These are phyloP conservation scores for Multifurca ochricompacta DNA, from an alignment of 768 basidiomycete genomes.

Conservation along the genomic window DNA sequence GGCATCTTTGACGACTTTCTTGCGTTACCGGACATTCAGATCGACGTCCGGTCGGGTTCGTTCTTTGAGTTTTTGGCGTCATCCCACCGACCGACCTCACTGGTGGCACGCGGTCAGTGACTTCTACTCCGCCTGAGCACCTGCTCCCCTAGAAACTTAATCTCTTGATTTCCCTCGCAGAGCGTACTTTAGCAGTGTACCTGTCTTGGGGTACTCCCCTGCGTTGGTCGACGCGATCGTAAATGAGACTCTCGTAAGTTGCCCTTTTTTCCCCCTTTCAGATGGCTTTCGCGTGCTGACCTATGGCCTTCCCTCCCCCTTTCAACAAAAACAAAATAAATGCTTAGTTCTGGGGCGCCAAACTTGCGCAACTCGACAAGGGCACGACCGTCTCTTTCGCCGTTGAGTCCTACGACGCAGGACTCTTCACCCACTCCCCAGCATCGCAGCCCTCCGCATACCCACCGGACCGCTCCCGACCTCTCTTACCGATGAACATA, in stretches of 20 bases:
- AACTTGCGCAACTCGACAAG: not conserved
- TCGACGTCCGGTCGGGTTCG: not conserved
- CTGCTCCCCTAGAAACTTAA: too few relatives aligned
- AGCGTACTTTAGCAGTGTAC: slow-evolving; percentile 4
- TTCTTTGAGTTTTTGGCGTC: not conserved
- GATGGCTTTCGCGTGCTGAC: not conserved
- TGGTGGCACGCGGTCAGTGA: not conserved
- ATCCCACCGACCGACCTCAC: not conserved
- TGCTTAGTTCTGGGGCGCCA: not conserved
- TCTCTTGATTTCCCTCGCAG: too few relatives aligned
- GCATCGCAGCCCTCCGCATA: slow-evolving; percentile 15
- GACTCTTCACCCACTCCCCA: slow-evolving; percentile 3
- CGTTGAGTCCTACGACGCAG: slow-evolving; percentile 15
- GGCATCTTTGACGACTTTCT: slow-evolving; percentile 22
- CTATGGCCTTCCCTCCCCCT: too few relatives aligned
- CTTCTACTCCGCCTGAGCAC: too few relatives aligned
- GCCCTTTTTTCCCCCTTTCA: too few relatives aligned
- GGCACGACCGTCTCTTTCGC: slow-evolving; percentile 3
- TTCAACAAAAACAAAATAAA: too few relatives aligned
- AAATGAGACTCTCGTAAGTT: slow-evolving; percentile 5
- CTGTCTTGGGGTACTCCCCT: not conserved
- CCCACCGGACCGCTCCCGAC: slow-evolving; percentile 19
- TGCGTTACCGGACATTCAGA: not conserved
- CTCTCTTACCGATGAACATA: slow-evolving; percentile 14
- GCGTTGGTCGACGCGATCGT: not conserved